Conservation (phyloP, 768 basidiomycete genomes). For the Lactarius hengduanensis region DNA sequence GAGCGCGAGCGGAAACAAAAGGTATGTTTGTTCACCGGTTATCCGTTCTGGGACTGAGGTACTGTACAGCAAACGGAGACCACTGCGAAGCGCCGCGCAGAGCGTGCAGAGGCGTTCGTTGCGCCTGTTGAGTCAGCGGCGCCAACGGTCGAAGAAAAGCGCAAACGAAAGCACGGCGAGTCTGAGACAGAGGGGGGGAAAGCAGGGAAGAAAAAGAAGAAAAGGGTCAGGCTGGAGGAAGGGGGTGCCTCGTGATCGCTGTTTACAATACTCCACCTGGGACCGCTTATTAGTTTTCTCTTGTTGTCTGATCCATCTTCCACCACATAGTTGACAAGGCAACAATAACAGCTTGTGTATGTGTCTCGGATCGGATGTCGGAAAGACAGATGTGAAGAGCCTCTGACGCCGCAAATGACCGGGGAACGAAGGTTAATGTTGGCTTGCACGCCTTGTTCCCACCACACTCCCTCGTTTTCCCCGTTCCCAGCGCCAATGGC, state of each 20-base stretch:
- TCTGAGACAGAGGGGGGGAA: constrained; percentile 31
- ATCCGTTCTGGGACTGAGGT: constrained; percentile 15
- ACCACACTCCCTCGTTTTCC: constrained; percentile 2
- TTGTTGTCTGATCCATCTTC: background rate
- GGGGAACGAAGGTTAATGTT: background rate
- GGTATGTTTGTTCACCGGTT: constrained; percentile 39
- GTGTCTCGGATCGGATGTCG: background rate
- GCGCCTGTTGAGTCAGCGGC: constrained; percentile 80
- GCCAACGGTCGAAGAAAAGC: constrained; percentile 76
- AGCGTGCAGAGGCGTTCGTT: constrained; percentile 84
- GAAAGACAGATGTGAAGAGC: background rate
- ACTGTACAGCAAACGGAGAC: constrained; percentile 70
- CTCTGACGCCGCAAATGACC: constrained; percentile 18
- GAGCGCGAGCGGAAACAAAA: constrained; percentile 72
- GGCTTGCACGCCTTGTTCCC: constrained; percentile 9
- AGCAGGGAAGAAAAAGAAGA: constrained; percentile 44
- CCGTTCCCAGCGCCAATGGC: constrained; percentile 15
- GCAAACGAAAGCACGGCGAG: constrained; percentile 48
- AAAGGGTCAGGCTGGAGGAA: constrained; percentile 33
- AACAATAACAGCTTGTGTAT: background rate
- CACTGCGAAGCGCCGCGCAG: constrained; percentile 65
- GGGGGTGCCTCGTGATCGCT: constrained; percentile 4
- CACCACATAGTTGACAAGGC: background rate
- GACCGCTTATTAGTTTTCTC: background rate
- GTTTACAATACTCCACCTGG: background rate